A percentile compares a stretch with the other conserved stretches of the same genome.
phyloP scores from a whole-genome alignment of 306 rosid species.

The Ammopiptanthus mongolicus region DNA sequence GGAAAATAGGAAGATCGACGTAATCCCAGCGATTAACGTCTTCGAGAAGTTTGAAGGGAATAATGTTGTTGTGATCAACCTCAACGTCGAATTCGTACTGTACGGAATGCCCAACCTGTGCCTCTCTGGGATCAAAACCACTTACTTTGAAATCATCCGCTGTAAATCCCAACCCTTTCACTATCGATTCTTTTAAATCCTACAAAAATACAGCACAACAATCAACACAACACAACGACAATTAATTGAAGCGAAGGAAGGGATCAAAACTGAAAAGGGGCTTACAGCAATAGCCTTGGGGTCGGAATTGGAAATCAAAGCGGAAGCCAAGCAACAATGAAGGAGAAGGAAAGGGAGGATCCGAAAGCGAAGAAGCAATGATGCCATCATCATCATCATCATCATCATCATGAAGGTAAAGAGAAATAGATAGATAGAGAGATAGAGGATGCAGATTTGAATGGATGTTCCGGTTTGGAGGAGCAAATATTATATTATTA shows the following conservation, averaged over 20 bases:
- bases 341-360: conserved; percentile 14
- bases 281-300: conserved; percentile 67
- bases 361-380: conserved; percentile 1
- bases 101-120: conserved; percentile 78
- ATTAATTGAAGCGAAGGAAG: too few species aligned
- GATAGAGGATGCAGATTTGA: too few species aligned
- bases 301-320: conserved; percentile 40
- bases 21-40: conserved; percentile 77
- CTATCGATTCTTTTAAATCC: conserved; percentile 83
- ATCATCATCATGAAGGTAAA: too few species aligned
- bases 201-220: conserved; percentile 4
- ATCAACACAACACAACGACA: too few species aligned
- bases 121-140: conserved; percentile 79
- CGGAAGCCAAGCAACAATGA: conserved; percentile 7
- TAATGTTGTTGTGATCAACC: conserved; percentile 52
- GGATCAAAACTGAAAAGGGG: too few species aligned
- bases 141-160: conserved; percentile 60
- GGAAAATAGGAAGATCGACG: conserved; percentile 82
- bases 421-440: too few species aligned
- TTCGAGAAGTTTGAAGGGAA: conserved; percentile 86
- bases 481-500: too few species aligned
- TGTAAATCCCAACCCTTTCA: conserved; percentile 67
- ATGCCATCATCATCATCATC: neutral
- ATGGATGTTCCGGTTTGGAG: too few species aligned
- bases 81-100: conserved; percentile 78